phyloP scores from a whole-genome alignment of 768 basidiomycete genomes.

The Pleurotus salmoneostramineus region DNA sequence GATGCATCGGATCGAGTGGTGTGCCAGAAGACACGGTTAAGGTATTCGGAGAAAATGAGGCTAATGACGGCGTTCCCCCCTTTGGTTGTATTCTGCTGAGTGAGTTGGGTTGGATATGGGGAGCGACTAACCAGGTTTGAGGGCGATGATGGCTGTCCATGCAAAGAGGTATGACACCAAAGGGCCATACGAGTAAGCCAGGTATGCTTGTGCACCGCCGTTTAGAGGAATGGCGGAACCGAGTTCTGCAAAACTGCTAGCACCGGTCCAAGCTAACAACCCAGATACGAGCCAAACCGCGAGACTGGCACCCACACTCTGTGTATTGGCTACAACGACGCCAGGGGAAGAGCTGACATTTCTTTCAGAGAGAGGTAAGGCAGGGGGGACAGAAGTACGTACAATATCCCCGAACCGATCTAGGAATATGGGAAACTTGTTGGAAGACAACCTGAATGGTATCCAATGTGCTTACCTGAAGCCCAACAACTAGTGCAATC shows the following conservation, averaged over 20 bases:
- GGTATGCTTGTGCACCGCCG: slow-evolving; percentile 74
- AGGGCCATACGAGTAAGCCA: slow-evolving; percentile 86
- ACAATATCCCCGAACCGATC: slow-evolving; percentile 97
- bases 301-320: slow-evolving; percentile 88
- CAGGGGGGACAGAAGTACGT: slow-evolving; percentile 17
- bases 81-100: slow-evolving; percentile 18
- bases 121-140: slow-evolving; percentile 66
- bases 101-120: neutral
- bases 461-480: slow-evolving; percentile 49
- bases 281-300: slow-evolving; percentile 83
- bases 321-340: slow-evolving; percentile 82
- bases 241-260: slow-evolving; percentile 89
- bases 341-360: slow-evolving; percentile 80
- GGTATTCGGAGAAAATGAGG: slow-evolving; percentile 88
- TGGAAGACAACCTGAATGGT: no score
- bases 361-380: no score
- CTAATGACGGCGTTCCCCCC: slow-evolving; percentile 82
- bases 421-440: slow-evolving; percentile 16
- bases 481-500: slow-evolving; percentile 80
- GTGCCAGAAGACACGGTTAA: slow-evolving; percentile 86
- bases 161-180: slow-evolving; percentile 88
- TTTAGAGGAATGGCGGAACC: slow-evolving; percentile 85
- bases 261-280: slow-evolving; percentile 90
- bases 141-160: slow-evolving; percentile 89
- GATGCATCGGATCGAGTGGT: slow-evolving; percentile 66